Percentiles rank a stretch among this genome's conserved stretches.
Evolutionary conservation across 2,329 filamentous ascomycete species (phyloP).

Genomic region (Botrytis paeoniae): DNA sequence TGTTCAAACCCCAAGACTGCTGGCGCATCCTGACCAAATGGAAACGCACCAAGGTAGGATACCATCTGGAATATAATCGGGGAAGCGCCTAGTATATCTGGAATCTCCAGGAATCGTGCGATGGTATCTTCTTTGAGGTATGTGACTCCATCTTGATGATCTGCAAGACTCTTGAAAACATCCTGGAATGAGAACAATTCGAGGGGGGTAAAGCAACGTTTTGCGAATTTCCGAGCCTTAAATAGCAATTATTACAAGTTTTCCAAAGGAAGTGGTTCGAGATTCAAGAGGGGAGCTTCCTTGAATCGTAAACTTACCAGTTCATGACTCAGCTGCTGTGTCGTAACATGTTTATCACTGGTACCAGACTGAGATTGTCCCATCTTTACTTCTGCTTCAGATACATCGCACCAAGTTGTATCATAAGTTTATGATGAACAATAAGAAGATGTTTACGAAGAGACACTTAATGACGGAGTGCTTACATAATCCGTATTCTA

Average conservation of each 20-base stretch:
- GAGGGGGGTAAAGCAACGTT: constrained; percentile 67
- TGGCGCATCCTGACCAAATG: constrained; percentile 68
- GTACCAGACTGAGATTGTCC: constrained; percentile 38
- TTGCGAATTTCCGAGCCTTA: constrained; percentile 62
- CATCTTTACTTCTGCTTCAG: constrained; percentile 29
- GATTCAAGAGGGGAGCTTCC: constrained; percentile 4
- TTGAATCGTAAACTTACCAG: constrained; percentile 30
- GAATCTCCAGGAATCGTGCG: constrained; percentile 69
- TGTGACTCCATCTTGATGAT: constrained; percentile 56
- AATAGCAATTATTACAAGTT: background rate
- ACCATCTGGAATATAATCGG: constrained; percentile 70
- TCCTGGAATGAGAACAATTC: constrained; percentile 73
- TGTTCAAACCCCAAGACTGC: constrained; percentile 67
- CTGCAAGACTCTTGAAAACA: constrained; percentile 68
- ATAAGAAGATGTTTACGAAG: background rate
- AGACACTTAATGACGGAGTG: background rate
- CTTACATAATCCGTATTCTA: background rate
- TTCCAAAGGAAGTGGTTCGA: background rate
- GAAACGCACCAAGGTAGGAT: constrained; percentile 69
- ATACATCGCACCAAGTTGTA: background rate
- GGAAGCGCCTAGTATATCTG: constrained; percentile 64
- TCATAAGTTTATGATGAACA: background rate
- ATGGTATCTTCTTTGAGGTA: constrained; percentile 71
- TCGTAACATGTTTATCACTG: constrained; percentile 30
- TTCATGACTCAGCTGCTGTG: constrained; percentile 37